These are phyloP conservation scores for Graphilbum fragrans DNA, from an alignment of 2,329 filamentous ascomycete species.

Conservation along the genomic window DNA sequence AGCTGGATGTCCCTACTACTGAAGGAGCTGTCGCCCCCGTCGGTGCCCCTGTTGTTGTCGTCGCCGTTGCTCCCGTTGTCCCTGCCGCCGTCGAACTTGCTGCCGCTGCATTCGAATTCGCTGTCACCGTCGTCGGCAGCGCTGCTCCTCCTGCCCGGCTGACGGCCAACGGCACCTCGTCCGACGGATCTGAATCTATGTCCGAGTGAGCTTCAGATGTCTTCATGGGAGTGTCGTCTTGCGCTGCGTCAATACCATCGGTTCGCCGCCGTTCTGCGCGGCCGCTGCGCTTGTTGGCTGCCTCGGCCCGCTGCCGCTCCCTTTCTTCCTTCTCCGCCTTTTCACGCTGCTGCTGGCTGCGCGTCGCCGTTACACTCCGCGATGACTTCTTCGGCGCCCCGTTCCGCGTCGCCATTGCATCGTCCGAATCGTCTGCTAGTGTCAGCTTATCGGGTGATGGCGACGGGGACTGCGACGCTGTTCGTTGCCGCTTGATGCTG, in stretches of 20 bases:
- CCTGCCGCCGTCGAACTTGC: not conserved
- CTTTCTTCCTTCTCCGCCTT: constrained; percentile 60
- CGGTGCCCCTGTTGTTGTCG: not conserved
- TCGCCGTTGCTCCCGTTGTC: not conserved
- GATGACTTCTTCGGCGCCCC: constrained; percentile 42
- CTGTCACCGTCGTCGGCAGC: constrained; percentile 11
- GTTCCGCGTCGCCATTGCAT: constrained; percentile 44
- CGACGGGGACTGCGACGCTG: constrained; percentile 60
- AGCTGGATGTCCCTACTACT: constrained; percentile 7
- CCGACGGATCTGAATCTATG: constrained; percentile 59
- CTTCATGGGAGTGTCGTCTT: constrained; percentile 12
- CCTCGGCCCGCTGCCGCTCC: constrained; percentile 62
- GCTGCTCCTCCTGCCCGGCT: constrained; percentile 12
- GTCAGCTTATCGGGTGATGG: constrained; percentile 37
- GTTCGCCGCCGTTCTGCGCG: constrained; percentile 68
- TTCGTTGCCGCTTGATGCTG: constrained; percentile 70
- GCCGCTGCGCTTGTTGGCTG: constrained; percentile 68
- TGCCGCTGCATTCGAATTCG: constrained; percentile 5
- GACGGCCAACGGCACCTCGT: constrained; percentile 47
- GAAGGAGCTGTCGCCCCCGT: not conserved
- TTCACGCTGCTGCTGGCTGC: constrained; percentile 35
- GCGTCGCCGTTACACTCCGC: constrained; percentile 30
- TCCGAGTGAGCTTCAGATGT: constrained; percentile 22
- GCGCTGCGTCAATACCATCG: constrained; percentile 48
- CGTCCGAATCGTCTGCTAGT: constrained; percentile 57